Conservation (phyloP, 495 filamentous ascomycete genomes). For the Filosporella fistucella region DNA sequence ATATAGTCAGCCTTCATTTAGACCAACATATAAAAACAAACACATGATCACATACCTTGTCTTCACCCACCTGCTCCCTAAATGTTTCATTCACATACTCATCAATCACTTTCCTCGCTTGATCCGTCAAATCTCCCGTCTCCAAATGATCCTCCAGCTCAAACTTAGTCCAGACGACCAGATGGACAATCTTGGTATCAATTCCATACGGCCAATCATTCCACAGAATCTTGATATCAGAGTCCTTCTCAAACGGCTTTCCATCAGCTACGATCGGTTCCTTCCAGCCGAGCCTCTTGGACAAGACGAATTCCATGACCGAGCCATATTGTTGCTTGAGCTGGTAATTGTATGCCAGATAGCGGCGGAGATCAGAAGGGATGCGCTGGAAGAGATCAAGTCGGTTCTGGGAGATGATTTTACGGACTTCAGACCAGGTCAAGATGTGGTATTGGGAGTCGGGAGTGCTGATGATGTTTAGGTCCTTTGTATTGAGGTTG, state of each 20-base stretch:
- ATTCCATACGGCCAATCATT: constrained; percentile 94
- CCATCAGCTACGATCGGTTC: constrained; percentile 30
- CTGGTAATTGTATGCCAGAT: constrained; percentile 58
- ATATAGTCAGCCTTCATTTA: background rate
- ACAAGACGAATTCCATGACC: constrained; percentile 69
- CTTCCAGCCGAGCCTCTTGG: constrained; percentile 61
- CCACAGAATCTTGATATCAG: constrained; percentile 66
- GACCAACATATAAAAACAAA: background rate
- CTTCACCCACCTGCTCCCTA: constrained; percentile 31
- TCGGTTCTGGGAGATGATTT: constrained; percentile 58
- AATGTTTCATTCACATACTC: constrained; percentile 63
- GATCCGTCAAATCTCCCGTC: constrained; percentile 61
- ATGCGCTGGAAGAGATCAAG: constrained; percentile 70
- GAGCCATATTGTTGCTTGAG: constrained; percentile 63
- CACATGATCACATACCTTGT: constrained; percentile 34
- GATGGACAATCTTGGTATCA: constrained; percentile 68
- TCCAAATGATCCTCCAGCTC: constrained; percentile 55
- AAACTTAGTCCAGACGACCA: constrained; percentile 93
- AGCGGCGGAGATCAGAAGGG: constrained; percentile 69
- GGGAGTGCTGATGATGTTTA: constrained; percentile 57
- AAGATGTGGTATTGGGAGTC: constrained; percentile 35
- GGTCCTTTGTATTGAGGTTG: constrained; percentile 50
- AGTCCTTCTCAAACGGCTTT: constrained; percentile 42
- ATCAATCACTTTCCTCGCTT: constrained; percentile 60
- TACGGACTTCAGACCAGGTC: constrained; percentile 38